These are phyloP conservation scores for Lepidopterella palustris DNA, from an alignment of 495 filamentous ascomycete genomes.

Conservation along the genomic window DNA sequence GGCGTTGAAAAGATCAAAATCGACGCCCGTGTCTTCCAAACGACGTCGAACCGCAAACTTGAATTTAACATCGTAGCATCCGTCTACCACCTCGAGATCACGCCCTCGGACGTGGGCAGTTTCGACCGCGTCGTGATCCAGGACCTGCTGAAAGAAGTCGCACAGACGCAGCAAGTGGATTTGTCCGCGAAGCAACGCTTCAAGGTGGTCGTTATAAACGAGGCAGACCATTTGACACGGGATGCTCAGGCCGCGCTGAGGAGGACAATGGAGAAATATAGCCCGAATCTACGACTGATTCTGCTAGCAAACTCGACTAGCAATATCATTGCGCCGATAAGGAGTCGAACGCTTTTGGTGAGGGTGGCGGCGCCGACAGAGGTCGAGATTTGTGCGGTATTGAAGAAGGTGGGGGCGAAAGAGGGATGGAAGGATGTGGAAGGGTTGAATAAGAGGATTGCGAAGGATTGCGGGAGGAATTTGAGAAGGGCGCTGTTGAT, in stretches of 20 bases:
- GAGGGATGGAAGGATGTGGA: slow-evolving; percentile 69
- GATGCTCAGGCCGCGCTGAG: slow-evolving; percentile 94
- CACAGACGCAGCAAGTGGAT: slow-evolving; percentile 97
- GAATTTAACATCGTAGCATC: slow-evolving; percentile 98
- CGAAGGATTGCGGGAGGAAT: slow-evolving; percentile 87
- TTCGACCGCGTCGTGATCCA: slow-evolving; percentile 94
- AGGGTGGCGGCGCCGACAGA: slow-evolving; percentile 86
- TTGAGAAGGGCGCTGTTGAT: slow-evolving; percentile 83
- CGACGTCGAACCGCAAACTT: slow-evolving; percentile 87
- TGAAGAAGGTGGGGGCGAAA: slow-evolving; percentile 64
- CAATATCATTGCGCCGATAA: slow-evolving; percentile 95
- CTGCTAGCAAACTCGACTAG: slow-evolving; percentile 89
- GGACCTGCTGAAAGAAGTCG: slow-evolving; percentile 93
- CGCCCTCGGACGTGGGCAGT: slow-evolving; percentile 92
- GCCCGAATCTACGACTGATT: slow-evolving; percentile 85
- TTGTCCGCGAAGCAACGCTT: slow-evolving; percentile 80
- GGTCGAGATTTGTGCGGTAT: slow-evolving; percentile 69
- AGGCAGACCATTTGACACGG: slow-evolving; percentile 89
- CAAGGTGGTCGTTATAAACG: slow-evolving; percentile 98
- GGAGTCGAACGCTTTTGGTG: slow-evolving; percentile 80
- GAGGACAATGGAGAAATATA: slow-evolving; percentile 99
- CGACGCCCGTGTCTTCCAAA: slow-evolving; percentile 92
- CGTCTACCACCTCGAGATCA: slow-evolving; percentile 96
- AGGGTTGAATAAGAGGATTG: slow-evolving; percentile 73
- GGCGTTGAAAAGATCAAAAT: slow-evolving; percentile 97